Base-by-base conservation (phyloP, 306 rosid genomes). In the Senna tora region DNA sequence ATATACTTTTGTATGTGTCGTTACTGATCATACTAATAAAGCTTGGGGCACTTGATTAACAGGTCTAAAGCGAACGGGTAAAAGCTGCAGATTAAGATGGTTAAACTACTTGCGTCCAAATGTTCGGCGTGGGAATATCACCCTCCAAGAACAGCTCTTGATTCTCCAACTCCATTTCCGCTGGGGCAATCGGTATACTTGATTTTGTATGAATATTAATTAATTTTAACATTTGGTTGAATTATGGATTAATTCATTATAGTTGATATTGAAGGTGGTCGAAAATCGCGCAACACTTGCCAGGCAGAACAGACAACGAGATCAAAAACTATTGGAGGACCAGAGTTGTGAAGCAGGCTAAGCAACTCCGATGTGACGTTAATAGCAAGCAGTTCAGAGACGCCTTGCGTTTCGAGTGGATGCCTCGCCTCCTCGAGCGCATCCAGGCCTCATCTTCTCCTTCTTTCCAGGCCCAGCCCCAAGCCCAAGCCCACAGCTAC, bases 291-390 rank as follows among this genome's bases (percentile, higher is more conserved):
- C 91, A 91, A 41, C 82, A 63, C 34, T 62, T 93, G 75, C 97
- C 98, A 0, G 98, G 98, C 0, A 86, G 98, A 75, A 90, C 98
- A 15, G 98, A 93, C 73, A 93, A 90, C 30, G 98, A 93, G 80
- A 88, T 93, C 14, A 93, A 93, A 75, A 93, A 93, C 76, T 93
- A 89, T 45, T 93, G 98, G 98, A 89, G 98, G 71, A 93, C 98
- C 0, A 76, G 97, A 39, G 98, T 93, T 25, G 92, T 89, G 79
- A 93, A 87, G 86, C 98, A 83, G 59, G 98, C 98, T 0, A 90
- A 87, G 83, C 96, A 87, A 38, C 89, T 91, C 54, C 89, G 86
- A 32, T 93, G 91, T 71, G 96, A 91, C 61, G 96, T 90, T 8
- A 91, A 93, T 71, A 90, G 97, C 83, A 82, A 93, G 52, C 79